Base-by-base conservation (phyloP, 768 basidiomycete species). In the Suillus cothurnatus region DNA sequence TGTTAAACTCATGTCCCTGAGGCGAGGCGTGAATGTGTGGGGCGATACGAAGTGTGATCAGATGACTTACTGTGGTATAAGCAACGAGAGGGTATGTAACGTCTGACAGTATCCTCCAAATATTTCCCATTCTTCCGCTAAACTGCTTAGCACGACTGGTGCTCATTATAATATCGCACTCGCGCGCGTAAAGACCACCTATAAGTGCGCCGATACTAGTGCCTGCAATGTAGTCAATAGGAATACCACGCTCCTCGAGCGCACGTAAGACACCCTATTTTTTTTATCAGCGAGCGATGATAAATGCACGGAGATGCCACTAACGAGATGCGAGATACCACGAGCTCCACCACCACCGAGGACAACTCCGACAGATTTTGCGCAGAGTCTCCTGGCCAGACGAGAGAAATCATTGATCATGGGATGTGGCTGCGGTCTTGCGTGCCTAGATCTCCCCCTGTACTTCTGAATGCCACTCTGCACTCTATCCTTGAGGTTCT, bases 331-430 rank as follows among this genome's bases (percentile, higher is more conserved):
- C 0, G 89, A 85, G 52, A 92, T 81, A n/a, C 91, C 97, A 49
- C 97, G 85, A 19, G 96, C 97, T 21, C 97, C 97, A n/a, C 97
- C 97, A 7, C 97, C 97, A 23, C 97, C 97, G 2, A 99, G 85
- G 8, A 99, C 95, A 52, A 99, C 80, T 1, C 96, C 97, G 65
- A 99, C 92, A 9, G 93, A 94, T 71, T 89, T 93, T 17, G 96
- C 97, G 72, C 95, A 97, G 43, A 99, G 86, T 59, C 95, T 80
- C 63, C 97, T 81, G 2, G 97, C 97, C 45, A 99, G 79, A 26
- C 97, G 84, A 11, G 95, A 90, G 74, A 99, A 99, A 74, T 99
- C 97, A 69, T 91, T 95, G 67, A 86, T 86, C 73, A 95, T 89
- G 6, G 91, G 86, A n/a, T 88, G 86, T 1, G 92, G 85, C 73